These are phyloP conservation scores for Blastomyces silverae DNA, from an alignment of 2,329 filamentous ascomycete genomes.

Conservation along the genomic window DNA sequence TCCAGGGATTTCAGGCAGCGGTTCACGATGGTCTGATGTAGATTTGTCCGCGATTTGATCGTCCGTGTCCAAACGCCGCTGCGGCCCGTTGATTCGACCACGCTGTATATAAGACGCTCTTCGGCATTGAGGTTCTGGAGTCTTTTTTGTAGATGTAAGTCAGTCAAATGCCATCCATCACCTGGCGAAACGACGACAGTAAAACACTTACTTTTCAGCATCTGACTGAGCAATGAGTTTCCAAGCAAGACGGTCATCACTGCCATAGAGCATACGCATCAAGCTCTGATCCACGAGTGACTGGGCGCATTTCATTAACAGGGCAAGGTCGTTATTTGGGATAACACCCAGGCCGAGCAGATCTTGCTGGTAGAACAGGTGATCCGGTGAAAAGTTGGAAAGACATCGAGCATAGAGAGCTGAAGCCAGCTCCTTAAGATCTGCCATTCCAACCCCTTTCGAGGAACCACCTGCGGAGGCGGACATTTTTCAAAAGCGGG, in stretches of 20 bases:
- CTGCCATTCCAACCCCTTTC: constrained; percentile 20
- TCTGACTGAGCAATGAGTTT: constrained; percentile 44
- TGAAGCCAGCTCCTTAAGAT: constrained; percentile 37
- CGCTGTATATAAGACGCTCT: constrained; percentile 78
- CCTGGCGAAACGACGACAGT: neutral
- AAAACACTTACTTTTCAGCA: constrained; percentile 41
- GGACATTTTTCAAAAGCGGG: constrained; percentile 18
- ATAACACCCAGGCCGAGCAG: constrained; percentile 40
- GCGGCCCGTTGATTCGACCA: constrained; percentile 77
- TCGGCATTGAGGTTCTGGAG: constrained; percentile 51
- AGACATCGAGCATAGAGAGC: constrained; percentile 43
- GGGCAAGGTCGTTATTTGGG: constrained; percentile 38
- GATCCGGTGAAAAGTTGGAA: constrained; percentile 36
- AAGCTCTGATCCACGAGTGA: constrained; percentile 42
- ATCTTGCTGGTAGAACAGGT: constrained; percentile 44
- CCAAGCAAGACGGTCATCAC: constrained; percentile 43
- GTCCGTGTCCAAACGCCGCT: constrained; percentile 89
- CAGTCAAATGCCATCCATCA: neutral
- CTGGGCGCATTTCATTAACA: constrained; percentile 42
- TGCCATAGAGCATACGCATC: constrained; percentile 41
- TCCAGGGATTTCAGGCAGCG: constrained; percentile 79
- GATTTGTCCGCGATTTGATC: constrained; percentile 69
- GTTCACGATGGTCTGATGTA: constrained; percentile 77
- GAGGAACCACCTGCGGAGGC: constrained; percentile 30
- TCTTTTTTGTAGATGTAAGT: constrained; percentile 22